These are phyloP conservation scores for Candida krabiensis DNA, from an alignment of 805 yeast species.

Conservation along the genomic window DNA sequence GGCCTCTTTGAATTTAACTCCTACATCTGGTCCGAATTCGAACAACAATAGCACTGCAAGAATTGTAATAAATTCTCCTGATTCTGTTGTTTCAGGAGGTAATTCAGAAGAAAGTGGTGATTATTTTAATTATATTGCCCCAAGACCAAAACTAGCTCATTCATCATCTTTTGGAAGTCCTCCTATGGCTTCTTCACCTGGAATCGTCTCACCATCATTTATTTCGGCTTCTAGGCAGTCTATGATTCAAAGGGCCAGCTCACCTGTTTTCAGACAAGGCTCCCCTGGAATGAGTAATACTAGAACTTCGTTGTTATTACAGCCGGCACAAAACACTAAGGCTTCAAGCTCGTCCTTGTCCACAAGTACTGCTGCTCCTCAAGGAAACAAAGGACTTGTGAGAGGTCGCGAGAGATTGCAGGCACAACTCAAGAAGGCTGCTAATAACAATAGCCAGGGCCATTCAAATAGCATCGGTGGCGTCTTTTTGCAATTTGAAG, in stretches of 20 bases:
- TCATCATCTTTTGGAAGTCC: conserved; percentile 10
- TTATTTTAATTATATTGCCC: conserved; percentile 30
- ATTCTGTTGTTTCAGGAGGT: conserved; percentile 7
- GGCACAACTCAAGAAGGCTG: conserved; percentile 23
- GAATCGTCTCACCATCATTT: conserved; percentile 7
- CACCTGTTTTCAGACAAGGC: conserved; percentile 8
- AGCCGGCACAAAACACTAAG: conserved; percentile 1
- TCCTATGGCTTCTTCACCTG: conserved; percentile 7
- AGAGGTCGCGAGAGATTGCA: conserved; percentile 23
- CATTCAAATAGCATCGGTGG: conserved; percentile 14
- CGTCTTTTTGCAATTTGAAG: conserved; percentile 14
- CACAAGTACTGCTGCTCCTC: conserved; percentile 4
- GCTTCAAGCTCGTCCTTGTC: conserved; percentile 5
- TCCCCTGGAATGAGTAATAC: conserved; percentile 13
- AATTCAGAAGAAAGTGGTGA: conserved; percentile 17
- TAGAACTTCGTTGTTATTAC: conserved; percentile 1
- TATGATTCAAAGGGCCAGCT: conserved; percentile 9
- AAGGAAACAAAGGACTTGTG: conserved; percentile 16
- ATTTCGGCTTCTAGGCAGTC: conserved; percentile 16
- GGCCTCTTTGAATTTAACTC: conserved; percentile 13
- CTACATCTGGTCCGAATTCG: conserved; percentile 15
- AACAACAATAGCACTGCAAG: conserved; percentile 9
- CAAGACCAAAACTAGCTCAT: conserved; percentile 22
- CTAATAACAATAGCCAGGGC: conserved; percentile 12
- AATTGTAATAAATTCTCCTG: conserved; percentile 18